Percentiles rank a stretch among this genome's conserved stretches.
These are phyloP conservation scores for Escovopsis sp. DNA, from an alignment of 2,329 filamentous ascomycete genomes.

Conservation along the genomic window DNA sequence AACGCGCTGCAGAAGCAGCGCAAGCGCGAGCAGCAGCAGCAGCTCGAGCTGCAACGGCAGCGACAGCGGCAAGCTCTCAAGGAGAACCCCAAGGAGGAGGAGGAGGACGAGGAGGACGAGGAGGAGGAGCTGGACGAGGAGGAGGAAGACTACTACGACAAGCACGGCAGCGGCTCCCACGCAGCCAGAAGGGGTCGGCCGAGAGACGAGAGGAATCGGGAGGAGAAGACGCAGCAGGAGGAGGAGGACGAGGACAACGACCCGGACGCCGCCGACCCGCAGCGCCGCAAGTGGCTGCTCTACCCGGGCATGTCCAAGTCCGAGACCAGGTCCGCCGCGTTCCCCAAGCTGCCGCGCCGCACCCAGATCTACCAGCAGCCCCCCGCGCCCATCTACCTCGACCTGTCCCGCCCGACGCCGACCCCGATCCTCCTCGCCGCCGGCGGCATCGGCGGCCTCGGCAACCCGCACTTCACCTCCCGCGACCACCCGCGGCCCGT, in stretches of 20 bases:
- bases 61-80: constrained; percentile 7
- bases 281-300: constrained; percentile 66
- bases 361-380: constrained; percentile 52
- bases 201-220: not conserved
- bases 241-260: constrained; percentile 18
- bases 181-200: no score
- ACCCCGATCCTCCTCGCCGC: constrained; percentile 73
- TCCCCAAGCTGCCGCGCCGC: constrained; percentile 37
- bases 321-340: constrained; percentile 42
- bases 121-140: constrained; percentile 1
- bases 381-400: constrained; percentile 54
- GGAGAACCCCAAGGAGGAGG: not conserved
- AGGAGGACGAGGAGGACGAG: constrained; percentile 7
- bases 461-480: constrained; percentile 85
- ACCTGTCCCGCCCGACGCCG: constrained; percentile 63
- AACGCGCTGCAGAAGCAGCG: constrained; percentile 18
- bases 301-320: constrained; percentile 64
- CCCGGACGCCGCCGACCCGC: constrained; percentile 28
- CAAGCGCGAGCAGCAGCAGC: constrained; percentile 13
- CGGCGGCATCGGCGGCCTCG: constrained; percentile 77
- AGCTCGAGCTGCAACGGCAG: constrained; percentile 2
- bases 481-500: constrained; percentile 62
- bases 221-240: constrained; percentile 2
- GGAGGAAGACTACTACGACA: not conserved
- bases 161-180: no score